A percentile compares a stretch with the other conserved stretches of the same genome.
Evolutionary conservation across 257 asterid species (phyloP).

Genomic region (Solanum medicagineum): DNA sequence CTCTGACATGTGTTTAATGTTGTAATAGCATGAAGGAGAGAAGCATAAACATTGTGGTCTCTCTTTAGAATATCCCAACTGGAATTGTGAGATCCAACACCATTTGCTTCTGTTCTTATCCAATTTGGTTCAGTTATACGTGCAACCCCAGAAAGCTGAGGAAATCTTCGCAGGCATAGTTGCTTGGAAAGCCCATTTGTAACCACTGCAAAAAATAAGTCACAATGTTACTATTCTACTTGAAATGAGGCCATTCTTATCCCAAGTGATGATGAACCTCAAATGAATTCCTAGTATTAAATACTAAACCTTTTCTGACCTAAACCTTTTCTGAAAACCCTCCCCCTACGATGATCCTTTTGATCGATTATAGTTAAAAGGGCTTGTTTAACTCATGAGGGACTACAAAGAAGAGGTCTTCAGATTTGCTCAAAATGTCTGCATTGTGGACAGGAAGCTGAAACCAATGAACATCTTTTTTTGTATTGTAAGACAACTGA

Average conservation of each 20-base stretch:
- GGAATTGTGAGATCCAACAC: constrained; percentile 12
- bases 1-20: constrained; percentile 21
- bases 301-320: neutral
- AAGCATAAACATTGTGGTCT: constrained; percentile 52
- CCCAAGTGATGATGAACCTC: neutral
- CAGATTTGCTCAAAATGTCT: neutral
- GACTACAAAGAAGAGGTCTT: neutral
- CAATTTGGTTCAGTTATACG: constrained; percentile 10
- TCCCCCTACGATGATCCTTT: neutral
- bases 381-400: neutral
- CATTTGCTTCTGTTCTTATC: neutral
- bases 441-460: neutral
- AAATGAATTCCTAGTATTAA: neutral
- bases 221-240: neutral
- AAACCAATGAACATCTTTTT: neutral
- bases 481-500: neutral
- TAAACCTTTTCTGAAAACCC: neutral
- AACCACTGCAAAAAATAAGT: constrained; percentile 41
- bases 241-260: neutral
- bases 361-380: neutral
- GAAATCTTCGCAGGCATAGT: constrained; percentile 45
- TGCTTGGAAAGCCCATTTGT: constrained; percentile 38
- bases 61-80: constrained; percentile 23
- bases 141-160: constrained; percentile 40
- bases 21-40: constrained; percentile 45